A percentile compares a stretch with the other conserved stretches of the same genome.
phyloP scores from a whole-genome alignment of 805 yeast genomes.

The Candida koratica region DNA sequence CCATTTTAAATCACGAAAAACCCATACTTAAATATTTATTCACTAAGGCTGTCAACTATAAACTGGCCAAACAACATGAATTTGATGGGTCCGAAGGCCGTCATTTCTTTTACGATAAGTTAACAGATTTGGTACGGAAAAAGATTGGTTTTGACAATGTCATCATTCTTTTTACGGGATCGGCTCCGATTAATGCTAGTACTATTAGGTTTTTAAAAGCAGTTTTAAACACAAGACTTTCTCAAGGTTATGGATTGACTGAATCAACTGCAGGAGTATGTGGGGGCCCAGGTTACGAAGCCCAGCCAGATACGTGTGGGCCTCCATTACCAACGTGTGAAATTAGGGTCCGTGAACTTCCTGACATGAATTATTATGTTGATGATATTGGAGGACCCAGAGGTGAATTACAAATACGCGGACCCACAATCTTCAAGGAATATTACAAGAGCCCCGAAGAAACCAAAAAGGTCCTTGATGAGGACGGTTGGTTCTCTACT shows the following conservation, averaged over 20 bases:
- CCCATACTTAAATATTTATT: constrained; percentile 24
- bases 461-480: constrained; percentile 40
- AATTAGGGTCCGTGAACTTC: constrained; percentile 58
- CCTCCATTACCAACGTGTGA: constrained; percentile 50
- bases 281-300: constrained; percentile 39
- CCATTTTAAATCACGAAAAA: constrained; percentile 24
- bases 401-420: constrained; percentile 57
- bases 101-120: constrained; percentile 32
- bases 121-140: constrained; percentile 27
- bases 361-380: constrained; percentile 51
- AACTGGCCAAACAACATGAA: constrained; percentile 28
- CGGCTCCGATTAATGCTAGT: constrained; percentile 69
- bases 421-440: constrained; percentile 53
- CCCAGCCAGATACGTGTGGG: constrained; percentile 33
- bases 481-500: constrained; percentile 55
- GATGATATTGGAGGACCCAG: constrained; percentile 27
- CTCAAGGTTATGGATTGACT: constrained; percentile 72
- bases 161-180: constrained; percentile 37
- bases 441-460: constrained; percentile 50
- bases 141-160: constrained; percentile 35
- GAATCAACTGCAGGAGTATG: constrained; percentile 59
- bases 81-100: constrained; percentile 36
- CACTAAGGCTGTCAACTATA: constrained; percentile 20
- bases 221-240: constrained; percentile 50
- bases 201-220: constrained; percentile 60